Conservation (phyloP, 441 rosid species). For the Populus hybrid region DNA sequence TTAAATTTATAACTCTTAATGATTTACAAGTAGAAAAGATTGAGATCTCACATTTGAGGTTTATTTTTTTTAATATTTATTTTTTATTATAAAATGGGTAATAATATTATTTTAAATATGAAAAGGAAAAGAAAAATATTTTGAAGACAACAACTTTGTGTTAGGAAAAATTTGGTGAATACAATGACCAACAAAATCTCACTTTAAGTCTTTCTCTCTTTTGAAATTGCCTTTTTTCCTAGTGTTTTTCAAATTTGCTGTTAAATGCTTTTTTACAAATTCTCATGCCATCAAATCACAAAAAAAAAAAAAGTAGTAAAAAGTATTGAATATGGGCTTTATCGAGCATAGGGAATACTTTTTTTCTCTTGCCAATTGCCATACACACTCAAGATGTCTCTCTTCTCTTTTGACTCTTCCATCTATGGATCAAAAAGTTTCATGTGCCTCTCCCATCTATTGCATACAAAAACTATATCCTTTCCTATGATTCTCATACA, state of each 20-base stretch:
- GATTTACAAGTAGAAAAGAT: not conserved
- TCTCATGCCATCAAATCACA: constrained; percentile 18
- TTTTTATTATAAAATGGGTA: too few relatives aligned
- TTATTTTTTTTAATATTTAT: too few relatives aligned
- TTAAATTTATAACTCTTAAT: too few relatives aligned
- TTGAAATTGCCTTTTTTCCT: constrained; percentile 14
- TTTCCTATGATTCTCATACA: not conserved
- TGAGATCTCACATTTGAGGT: too few relatives aligned
- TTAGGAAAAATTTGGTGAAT: not conserved
- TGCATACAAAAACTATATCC: constrained; percentile 14
- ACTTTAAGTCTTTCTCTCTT: constrained; percentile 20
- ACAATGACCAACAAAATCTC: constrained; percentile 14
- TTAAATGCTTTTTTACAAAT: constrained; percentile 25
- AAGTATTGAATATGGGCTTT: constrained; percentile 23
- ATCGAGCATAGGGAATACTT: constrained; percentile 38
- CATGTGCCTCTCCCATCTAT: not conserved
- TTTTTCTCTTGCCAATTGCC: constrained; percentile 3
- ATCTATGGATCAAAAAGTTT: not conserved
- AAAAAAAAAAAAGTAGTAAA: not conserved
- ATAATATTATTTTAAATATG: too few relatives aligned
- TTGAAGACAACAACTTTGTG: not conserved
- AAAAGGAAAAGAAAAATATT: not conserved
- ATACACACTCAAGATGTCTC: constrained; percentile 35
- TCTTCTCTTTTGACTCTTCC: constrained; percentile 36
- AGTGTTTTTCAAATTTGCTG: constrained; percentile 5